Evolutionary conservation across 2,329 filamentous ascomycete genomes (phyloP).

Genomic region (Penicillium sp.): DNA sequence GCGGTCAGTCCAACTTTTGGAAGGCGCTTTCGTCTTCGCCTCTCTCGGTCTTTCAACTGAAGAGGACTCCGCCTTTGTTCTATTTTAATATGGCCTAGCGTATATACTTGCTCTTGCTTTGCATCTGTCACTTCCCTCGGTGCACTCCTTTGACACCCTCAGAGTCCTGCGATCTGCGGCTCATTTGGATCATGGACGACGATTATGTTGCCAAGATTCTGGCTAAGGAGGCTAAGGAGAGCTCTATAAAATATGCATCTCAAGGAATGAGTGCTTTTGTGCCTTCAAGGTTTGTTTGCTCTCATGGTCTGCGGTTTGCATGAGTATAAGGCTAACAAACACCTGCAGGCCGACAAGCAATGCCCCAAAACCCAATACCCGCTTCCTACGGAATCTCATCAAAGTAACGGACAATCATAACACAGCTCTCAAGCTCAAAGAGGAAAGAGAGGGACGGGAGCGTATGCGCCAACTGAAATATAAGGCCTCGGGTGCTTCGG

Average conservation of each 20-base stretch:
- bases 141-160: not conserved
- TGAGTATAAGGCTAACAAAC: not conserved
- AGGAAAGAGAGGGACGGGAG: constrained; percentile 72
- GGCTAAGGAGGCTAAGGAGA: constrained; percentile 72
- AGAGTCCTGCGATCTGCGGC: constrained; percentile 23
- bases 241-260: constrained; percentile 69
- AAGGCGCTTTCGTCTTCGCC: constrained; percentile 6
- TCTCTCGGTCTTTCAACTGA: not conserved
- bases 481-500: constrained; percentile 32
- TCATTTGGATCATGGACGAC: constrained; percentile 41
- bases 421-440: constrained; percentile 76
- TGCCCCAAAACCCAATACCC: constrained; percentile 82
- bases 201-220: constrained; percentile 74
- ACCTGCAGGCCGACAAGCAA: constrained; percentile 58
- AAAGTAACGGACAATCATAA: constrained; percentile 87
- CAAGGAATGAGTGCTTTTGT: constrained; percentile 69
- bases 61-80: not conserved
- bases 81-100: not conserved
- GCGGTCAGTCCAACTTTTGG: constrained; percentile 7
- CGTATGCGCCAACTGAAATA: constrained; percentile 60
- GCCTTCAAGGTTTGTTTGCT: constrained; percentile 48
- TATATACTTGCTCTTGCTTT: not conserved
- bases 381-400: constrained; percentile 84
- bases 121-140: not conserved
- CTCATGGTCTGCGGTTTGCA: not conserved